Evolutionary conservation across 129 eudicot species (phyloP), one percentile per base, ranked within the genome.

Genomic region (Centaurea solstitialis): DNA sequence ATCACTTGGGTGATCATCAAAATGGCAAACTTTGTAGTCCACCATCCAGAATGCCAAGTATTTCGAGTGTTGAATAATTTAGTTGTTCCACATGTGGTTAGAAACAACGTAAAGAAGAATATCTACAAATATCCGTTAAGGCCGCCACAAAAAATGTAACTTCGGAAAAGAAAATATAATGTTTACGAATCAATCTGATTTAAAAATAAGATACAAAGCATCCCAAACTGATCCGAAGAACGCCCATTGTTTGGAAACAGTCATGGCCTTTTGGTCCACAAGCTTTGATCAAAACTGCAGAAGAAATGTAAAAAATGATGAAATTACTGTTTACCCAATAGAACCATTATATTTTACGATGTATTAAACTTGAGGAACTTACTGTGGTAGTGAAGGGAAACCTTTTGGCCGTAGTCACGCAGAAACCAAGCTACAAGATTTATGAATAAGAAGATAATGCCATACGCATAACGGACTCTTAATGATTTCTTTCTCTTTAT

Each of bases 211-310:
- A 95, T 92, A 95, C 99, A 20, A 95, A 95, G 83, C 98, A 95
- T 85, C 97, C 99, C 53, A 92, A 83, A 73, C 99, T 95, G 74
- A 92, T 88, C 1, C 99, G 98, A 82, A 95, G 98, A 77, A 95
- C 98, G 78, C 98, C 99, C 88, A 92, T 89, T 26, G 94, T 93
- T 65, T 84, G 91, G 85, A 86, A 89, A 84, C 99, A 92, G 17
- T 87, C 90, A 20, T 72, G 85, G 64, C 93, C 89, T 70, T 77
- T 84, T 9, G 64, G 75, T 82, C 97, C 93, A 76, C 99, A 94
- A 68, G 87, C 87, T 87, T 78, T 89, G 43, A 57, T 57, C 22
- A 88, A 65, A 89, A 89, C 97, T 95, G 92, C 88, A 79, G n/a
- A 73, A 76, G 28, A 68, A 72, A 33, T 7, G 9, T 50, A 69